Evolutionary conservation across 2,329 filamentous ascomycete species (phyloP), one percentile per base, ranked within the genome.

Genomic region (Aspergillus sp.): DNA sequence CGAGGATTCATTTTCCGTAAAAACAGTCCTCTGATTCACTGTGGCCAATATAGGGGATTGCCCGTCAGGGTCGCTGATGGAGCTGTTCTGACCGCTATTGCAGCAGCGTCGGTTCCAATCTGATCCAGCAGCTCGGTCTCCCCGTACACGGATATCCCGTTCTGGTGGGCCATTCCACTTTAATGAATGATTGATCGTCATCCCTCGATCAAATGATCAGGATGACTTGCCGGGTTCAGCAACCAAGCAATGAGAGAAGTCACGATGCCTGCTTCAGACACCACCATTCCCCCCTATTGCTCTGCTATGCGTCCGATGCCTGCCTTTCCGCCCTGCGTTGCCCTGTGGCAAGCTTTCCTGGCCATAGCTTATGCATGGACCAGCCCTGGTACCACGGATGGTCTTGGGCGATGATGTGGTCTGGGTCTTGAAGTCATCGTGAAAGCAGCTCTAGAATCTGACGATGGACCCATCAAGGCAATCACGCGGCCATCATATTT

Each of bases 391-490:
- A 63, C 68, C 65, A 58, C 70, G 69, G 68, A 65, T 67, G 63
- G 55, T 70, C 63, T 54, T 63, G 53, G 51, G 52, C 53, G 36
- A 57, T 61, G 55, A 57, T 23, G 53, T 62, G 64, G 54, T 64
- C 63, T 69, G 63, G 68, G 61, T 64, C 64, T 66, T 65, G 65
- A 68, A 65, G 63, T 67, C 65, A 71, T 67, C 56, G 68, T 68
- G 66, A 69, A 66, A 67, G 59, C 65, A 68, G 52, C 61, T 66
- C 63, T 64, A 60, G 65, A 66, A 32, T 51, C 49, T 52, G 56
- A 52, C 41, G 43, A 61, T 52, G 53, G 56, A 56, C 57, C 62
- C 59, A 67, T 63, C 61, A 45, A 65, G 56, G 49, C 28, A 39
- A 67, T 72, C 70, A 73, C 66, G 65, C 67, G 70, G 63, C 45